Conservation (phyloP, 139 green algal genomes). For the Eudorina sp. region DNA sequence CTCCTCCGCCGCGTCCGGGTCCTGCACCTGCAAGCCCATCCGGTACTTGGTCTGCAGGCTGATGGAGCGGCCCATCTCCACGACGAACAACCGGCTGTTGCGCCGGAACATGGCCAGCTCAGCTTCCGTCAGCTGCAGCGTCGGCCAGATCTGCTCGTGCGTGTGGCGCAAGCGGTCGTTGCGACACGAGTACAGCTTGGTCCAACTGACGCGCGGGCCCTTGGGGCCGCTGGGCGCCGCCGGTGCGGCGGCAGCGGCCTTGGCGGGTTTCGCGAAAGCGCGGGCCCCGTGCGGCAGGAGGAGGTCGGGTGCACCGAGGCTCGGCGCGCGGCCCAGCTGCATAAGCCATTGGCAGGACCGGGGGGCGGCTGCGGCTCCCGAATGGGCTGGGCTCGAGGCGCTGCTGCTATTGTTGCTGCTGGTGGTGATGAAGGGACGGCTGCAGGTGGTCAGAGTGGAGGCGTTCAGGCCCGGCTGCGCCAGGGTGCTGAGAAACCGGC, state of each 20-base stretch:
- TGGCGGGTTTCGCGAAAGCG: slow-evolving; percentile 15
- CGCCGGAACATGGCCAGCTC: slow-evolving; percentile 54
- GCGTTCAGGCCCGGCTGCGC: too few relatives aligned
- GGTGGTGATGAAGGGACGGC: too few relatives aligned
- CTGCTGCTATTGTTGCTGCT: too few relatives aligned
- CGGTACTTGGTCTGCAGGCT: slow-evolving; percentile 54
- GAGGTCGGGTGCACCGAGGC: neutral
- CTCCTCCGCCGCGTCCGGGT: neutral
- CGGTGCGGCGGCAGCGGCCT: slow-evolving; percentile 5
- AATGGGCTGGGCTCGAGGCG: too few relatives aligned
- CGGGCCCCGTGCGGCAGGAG: slow-evolving; percentile 5
- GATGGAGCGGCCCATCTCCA: slow-evolving; percentile 50
- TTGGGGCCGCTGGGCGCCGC: slow-evolving; percentile 16
- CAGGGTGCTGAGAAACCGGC: too few relatives aligned
- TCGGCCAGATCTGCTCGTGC: slow-evolving; percentile 67
- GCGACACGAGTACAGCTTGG: slow-evolving; percentile 52
- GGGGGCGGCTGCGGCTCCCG: too few relatives aligned
- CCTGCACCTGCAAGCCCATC: neutral
- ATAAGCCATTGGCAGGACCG: neutral
- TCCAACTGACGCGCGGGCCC: slow-evolving; percentile 15
- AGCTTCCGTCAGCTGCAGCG: slow-evolving; percentile 49
- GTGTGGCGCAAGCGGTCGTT: slow-evolving; percentile 54
- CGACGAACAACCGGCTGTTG: slow-evolving; percentile 57
- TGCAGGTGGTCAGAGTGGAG: too few relatives aligned
- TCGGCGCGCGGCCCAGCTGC: neutral